Evolutionary conservation across 441 rosid genomes (phyloP).

Genomic region (Brassica balearica): DNA sequence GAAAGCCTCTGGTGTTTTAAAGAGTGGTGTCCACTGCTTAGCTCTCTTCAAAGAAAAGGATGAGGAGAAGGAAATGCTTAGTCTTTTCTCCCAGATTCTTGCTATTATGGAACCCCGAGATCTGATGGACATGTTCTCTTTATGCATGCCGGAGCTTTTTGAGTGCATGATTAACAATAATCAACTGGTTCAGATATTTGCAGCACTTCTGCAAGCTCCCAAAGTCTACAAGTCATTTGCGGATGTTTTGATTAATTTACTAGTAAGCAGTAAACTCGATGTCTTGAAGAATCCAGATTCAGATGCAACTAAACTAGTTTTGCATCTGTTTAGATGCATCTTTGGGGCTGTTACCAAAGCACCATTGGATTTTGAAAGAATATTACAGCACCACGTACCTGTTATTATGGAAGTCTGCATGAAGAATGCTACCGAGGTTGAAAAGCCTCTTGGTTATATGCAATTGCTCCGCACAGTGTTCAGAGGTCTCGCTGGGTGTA

Average conservation of each 20-base stretch:
- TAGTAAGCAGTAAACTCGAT: constrained; percentile 92
- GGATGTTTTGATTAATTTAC: constrained; percentile 92
- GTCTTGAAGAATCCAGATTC: constrained; percentile 90
- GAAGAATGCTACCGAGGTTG: constrained; percentile 96
- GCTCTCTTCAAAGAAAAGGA: constrained; percentile 99
- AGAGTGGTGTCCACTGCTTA: constrained; percentile 98
- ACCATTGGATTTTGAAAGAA: constrained; percentile 95
- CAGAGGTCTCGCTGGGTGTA: constrained; percentile 92
- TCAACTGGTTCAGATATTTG: constrained; percentile 93
- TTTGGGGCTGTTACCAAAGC: constrained; percentile 93
- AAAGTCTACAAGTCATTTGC: constrained; percentile 95
- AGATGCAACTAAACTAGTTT: constrained; percentile 83
- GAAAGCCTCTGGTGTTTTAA: constrained; percentile 98
- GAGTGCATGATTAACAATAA: constrained; percentile 94
- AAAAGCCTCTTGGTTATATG: constrained; percentile 94
- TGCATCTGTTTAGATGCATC: constrained; percentile 94
- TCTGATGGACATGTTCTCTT: constrained; percentile 99
- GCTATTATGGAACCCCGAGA: constrained; percentile 99
- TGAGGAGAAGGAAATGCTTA: constrained; percentile 96
- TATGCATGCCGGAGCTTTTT: constrained; percentile 99
- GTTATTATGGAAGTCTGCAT: constrained; percentile 96
- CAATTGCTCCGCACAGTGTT: constrained; percentile 95
- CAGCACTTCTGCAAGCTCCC: constrained; percentile 81
- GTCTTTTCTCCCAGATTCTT: constrained; percentile 89
- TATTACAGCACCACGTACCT: constrained; percentile 96